Percentiles rank a stretch among this genome's conserved stretches.
Evolutionary conservation across 2,329 filamentous ascomycete genomes (phyloP).

Genomic region (Phoma sp.): DNA sequence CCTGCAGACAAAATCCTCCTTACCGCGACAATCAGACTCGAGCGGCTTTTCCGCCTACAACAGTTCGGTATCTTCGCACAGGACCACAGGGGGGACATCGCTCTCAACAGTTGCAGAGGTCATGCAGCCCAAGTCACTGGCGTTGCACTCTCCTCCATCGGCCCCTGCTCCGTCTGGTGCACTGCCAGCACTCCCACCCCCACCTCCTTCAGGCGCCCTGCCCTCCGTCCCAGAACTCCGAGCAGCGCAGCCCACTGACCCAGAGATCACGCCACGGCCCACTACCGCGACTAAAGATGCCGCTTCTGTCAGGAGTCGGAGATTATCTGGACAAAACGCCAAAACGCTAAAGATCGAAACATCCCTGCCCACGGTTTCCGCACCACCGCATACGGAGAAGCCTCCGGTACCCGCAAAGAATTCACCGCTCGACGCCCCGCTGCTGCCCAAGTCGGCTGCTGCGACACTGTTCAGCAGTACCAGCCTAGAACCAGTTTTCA

Average conservation of each 20-base stretch:
- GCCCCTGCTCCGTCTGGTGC: slow-evolving; percentile 40
- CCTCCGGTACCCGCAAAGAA: slow-evolving; percentile 41
- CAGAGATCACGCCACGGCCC: slow-evolving; percentile 39
- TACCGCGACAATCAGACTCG: slow-evolving; percentile 81
- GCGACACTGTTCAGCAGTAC: slow-evolving; percentile 36
- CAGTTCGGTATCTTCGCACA: slow-evolving; percentile 76
- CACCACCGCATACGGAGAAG: slow-evolving; percentile 46
- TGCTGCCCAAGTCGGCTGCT: slow-evolving; percentile 46
- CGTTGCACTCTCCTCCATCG: slow-evolving; percentile 38
- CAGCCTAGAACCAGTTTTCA: slow-evolving; percentile 38
- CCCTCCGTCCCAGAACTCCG: slow-evolving; percentile 42
- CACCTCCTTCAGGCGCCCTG: slow-evolving; percentile 32
- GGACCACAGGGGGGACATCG: slow-evolving; percentile 70
- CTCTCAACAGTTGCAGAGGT: slow-evolving; percentile 77
- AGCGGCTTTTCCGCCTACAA: slow-evolving; percentile 85
- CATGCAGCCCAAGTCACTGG: slow-evolving; percentile 46
- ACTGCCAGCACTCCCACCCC: slow-evolving; percentile 36
- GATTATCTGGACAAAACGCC: slow-evolving; percentile 79
- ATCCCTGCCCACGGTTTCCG: slow-evolving; percentile 46
- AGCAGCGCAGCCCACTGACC: slow-evolving; percentile 29
- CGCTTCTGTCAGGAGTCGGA: slow-evolving; percentile 70
- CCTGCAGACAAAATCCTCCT: slow-evolving; percentile 68
- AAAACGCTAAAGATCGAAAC: slow-evolving; percentile 93
- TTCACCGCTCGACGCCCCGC: slow-evolving; percentile 38
- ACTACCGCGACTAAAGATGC: slow-evolving; percentile 34